Conservation (phyloP, 495 filamentous ascomycete species). For the Penicillium coffeae region DNA sequence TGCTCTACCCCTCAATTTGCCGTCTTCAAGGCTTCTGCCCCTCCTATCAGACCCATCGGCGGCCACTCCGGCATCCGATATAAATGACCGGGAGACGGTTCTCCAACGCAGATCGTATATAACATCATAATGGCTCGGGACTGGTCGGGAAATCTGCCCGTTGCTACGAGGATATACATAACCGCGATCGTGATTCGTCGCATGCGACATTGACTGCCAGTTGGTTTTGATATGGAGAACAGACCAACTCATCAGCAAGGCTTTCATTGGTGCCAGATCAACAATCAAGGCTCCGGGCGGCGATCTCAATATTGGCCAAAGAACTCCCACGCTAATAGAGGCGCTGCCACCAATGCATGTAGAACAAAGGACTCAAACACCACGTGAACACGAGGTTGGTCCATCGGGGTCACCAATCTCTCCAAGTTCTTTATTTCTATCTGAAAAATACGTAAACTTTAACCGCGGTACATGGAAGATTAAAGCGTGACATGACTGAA, state of each 20-base stretch:
- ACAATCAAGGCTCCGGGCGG: neutral
- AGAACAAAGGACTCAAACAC: too few relatives aligned
- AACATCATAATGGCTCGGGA: neutral
- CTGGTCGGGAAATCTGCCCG: neutral
- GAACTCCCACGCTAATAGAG: neutral
- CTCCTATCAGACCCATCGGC: constrained; percentile 1
- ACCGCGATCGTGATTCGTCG: neutral
- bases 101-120: too few relatives aligned
- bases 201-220: neutral
- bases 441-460: too few relatives aligned
- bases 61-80: constrained; percentile 3
- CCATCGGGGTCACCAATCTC: too few relatives aligned
- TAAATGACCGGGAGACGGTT: too few relatives aligned
- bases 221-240: neutral
- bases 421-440: too few relatives aligned
- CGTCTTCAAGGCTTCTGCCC: neutral
- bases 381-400: too few relatives aligned
- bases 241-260: neutral
- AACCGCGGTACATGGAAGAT: too few relatives aligned
- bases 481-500: too few relatives aligned
- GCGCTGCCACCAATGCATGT: too few relatives aligned
- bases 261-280: neutral
- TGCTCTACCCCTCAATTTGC: neutral
- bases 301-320: neutral
- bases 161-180: neutral